Percentiles rank a stretch among this genome's conserved stretches.
These are phyloP conservation scores for Capsella rubella DNA, from an alignment of 441 rosid genomes.

Conservation along the genomic window DNA sequence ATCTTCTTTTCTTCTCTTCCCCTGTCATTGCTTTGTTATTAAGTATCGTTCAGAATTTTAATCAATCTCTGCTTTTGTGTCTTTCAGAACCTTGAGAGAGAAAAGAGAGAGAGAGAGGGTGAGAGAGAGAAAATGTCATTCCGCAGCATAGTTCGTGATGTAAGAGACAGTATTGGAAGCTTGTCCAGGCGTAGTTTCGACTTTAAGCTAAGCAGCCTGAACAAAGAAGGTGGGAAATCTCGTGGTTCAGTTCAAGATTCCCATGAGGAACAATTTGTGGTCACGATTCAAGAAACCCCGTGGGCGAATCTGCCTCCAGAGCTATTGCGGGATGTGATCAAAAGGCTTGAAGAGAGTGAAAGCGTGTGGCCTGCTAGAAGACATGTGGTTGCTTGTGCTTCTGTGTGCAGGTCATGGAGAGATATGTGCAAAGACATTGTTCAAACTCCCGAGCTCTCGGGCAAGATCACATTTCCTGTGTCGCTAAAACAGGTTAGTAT, in stretches of 20 bases:
- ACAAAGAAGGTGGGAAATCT: slow-evolving; percentile 67
- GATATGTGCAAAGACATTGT: slow-evolving; percentile 97
- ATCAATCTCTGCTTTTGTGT: slow-evolving; percentile 22
- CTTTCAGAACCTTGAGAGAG: slow-evolving; percentile 12
- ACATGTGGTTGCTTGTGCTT: slow-evolving; percentile 94
- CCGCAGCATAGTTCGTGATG: slow-evolving; percentile 90
- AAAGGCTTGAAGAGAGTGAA: slow-evolving; percentile 93
- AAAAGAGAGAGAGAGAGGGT: too few relatives aligned
- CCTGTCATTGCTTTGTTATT: slow-evolving; percentile 41
- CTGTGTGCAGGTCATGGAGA: slow-evolving; percentile 95
- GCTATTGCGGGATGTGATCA: slow-evolving; percentile 85
- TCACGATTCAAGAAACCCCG: slow-evolving; percentile 67
- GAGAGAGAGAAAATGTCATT: slow-evolving; percentile 58
- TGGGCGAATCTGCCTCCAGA: slow-evolving; percentile 98
- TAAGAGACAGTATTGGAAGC: slow-evolving; percentile 94
- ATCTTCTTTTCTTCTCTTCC: slow-evolving; percentile 39
- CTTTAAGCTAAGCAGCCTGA: slow-evolving; percentile 69
- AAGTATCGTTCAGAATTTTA: slow-evolving; percentile 37
- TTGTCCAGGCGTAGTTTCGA: slow-evolving; percentile 88
- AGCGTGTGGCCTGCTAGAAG: slow-evolving; percentile 89
- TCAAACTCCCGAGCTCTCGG: slow-evolving; percentile 76
- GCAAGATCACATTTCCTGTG: slow-evolving; percentile 96
- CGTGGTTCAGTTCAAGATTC: slow-evolving; percentile 78
- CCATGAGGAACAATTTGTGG: slow-evolving; percentile 57
- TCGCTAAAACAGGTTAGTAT: slow-evolving; percentile 81